Percentiles rank a stretch among this genome's conserved stretches.
These are phyloP conservation scores for Lolium perenne DNA, from an alignment of 176 grass and related monocot species.

Conservation along the genomic window DNA sequence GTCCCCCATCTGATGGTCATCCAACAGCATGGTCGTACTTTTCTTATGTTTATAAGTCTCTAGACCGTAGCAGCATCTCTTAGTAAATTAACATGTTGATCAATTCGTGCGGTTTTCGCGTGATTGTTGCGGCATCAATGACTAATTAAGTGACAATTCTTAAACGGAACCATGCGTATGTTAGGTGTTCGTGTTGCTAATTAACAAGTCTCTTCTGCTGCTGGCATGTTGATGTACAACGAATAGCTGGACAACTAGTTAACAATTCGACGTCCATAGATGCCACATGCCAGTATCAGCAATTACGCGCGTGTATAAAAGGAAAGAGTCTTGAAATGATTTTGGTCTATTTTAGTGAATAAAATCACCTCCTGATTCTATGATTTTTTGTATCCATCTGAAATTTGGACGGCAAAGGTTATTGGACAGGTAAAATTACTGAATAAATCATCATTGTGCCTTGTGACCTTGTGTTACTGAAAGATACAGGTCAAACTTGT, in stretches of 20 bases:
- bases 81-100: background rate
- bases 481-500: slow-evolving; percentile 45
- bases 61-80: background rate
- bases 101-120: background rate
- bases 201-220: slow-evolving; percentile 16
- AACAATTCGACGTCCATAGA: background rate
- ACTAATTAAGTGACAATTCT: background rate
- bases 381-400: background rate
- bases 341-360: background rate
- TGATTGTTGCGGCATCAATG: background rate
- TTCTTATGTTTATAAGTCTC: background rate
- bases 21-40: background rate
- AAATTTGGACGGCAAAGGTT: background rate
- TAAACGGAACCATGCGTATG: background rate
- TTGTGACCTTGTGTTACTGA: background rate
- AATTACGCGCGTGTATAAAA: background rate
- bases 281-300: background rate
- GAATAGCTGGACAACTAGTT: background rate
- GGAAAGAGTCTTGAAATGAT: background rate
- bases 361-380: background rate
- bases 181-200: background rate
- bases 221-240: background rate
- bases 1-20: background rate
- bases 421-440: background rate
- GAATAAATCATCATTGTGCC: background rate